phyloP scores from a whole-genome alignment of 75 land plant species.

The Cunninghamia lanceolata region DNA sequence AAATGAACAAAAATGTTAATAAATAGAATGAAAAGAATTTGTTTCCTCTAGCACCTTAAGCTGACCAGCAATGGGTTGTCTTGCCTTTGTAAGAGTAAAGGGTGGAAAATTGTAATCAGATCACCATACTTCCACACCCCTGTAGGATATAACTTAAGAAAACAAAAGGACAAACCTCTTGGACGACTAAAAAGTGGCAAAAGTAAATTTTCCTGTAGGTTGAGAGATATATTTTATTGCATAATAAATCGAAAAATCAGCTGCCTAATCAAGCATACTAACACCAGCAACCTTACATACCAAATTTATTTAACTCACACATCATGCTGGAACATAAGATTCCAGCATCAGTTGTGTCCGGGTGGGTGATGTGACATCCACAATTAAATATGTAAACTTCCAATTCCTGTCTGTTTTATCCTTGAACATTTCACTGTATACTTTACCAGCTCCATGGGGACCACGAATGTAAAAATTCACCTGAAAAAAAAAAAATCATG shows the following conservation, averaged over 20 bases:
- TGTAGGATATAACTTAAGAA: not conserved
- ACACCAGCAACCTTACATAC: not conserved
- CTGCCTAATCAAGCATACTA: not conserved
- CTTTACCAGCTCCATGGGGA: constrained; percentile 90
- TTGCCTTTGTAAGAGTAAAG: not conserved
- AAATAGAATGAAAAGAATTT: constrained; percentile 3
- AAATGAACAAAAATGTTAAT: not conserved
- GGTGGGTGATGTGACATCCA: constrained; percentile 71
- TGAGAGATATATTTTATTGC: not conserved
- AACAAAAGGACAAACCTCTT: not conserved
- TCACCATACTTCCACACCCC: not conserved
- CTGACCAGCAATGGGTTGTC: not conserved
- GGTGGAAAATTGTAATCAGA: not conserved
- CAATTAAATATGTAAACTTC: constrained; percentile 91
- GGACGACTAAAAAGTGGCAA: not conserved
- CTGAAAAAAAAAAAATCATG: constrained; percentile 30
- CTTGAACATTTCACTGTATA: constrained; percentile 84
- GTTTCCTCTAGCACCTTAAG: not conserved
- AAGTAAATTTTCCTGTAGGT: not conserved
- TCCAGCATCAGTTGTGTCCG: constrained; percentile 75
- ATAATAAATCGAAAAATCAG: not conserved
- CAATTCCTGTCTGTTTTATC: constrained; percentile 74
- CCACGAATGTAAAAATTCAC: constrained; percentile 84
- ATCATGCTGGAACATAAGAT: constrained; percentile 80
- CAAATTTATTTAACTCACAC: not conserved